phyloP scores from a whole-genome alignment of 2,329 filamentous ascomycete species.

The Drechslerella coelobrocha region DNA sequence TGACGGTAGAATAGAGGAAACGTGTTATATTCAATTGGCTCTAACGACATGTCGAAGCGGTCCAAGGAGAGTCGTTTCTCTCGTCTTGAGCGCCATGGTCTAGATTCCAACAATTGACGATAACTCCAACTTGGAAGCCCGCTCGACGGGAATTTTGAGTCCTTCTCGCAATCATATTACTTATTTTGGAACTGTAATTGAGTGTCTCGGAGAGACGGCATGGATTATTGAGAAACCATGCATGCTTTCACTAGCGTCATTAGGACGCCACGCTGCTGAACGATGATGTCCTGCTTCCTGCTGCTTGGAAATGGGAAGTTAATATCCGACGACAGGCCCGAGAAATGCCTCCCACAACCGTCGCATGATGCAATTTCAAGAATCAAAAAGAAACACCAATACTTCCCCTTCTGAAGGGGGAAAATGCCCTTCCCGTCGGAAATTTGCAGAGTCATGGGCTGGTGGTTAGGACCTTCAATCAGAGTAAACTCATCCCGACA shows the following conservation, averaged over 20 bases:
- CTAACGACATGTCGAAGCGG: too few relatives aligned
- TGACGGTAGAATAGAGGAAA: too few relatives aligned
- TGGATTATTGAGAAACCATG: slow-evolving; percentile 2
- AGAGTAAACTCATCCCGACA: slow-evolving; percentile 10
- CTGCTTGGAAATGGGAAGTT: slow-evolving; percentile 10
- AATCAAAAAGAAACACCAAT: slow-evolving; percentile 2
- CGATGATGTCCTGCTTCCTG: background rate
- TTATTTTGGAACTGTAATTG: slow-evolving; percentile 41
- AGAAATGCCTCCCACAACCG: background rate
- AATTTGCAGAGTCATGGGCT: slow-evolving; percentile 28
- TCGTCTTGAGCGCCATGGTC: too few relatives aligned
- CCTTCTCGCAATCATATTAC: slow-evolving; percentile 25
- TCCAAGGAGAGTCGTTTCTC: too few relatives aligned
- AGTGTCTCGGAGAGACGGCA: slow-evolving; percentile 18
- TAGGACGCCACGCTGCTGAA: background rate
- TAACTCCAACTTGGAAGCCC: background rate
- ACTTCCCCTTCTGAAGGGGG: background rate
- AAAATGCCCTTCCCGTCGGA: slow-evolving; percentile 14
- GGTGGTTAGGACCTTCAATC: too few relatives aligned
- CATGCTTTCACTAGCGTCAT: background rate
- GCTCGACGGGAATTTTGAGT: slow-evolving; percentile 9
- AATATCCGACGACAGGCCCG: slow-evolving; percentile 5
- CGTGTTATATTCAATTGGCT: too few relatives aligned
- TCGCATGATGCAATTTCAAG: background rate
- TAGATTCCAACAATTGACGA: too few relatives aligned